These are phyloP conservation scores for Colletotrichum brevisporum DNA, from an alignment of 2,329 filamentous ascomycete genomes.

Conservation along the genomic window DNA sequence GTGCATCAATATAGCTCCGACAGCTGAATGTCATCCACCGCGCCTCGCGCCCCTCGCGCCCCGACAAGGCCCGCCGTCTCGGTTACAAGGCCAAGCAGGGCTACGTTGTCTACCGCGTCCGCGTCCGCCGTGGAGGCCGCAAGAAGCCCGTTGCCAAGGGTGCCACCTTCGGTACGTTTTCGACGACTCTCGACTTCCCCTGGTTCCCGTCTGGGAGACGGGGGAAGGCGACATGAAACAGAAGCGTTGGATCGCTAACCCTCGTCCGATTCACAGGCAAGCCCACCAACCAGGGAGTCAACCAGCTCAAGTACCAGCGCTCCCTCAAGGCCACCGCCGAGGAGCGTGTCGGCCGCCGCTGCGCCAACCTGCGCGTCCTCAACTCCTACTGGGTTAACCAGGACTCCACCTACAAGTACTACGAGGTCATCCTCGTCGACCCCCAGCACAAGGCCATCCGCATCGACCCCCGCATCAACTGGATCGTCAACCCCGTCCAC, in stretches of 20 bases:
- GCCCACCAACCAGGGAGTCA: constrained; percentile 99
- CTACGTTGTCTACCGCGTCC: constrained; percentile 99
- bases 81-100: constrained; percentile 99
- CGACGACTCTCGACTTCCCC: neutral
- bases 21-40: constrained; percentile 99
- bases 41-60: constrained; percentile 96
- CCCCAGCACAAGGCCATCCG: constrained; percentile 99
- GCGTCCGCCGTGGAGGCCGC: constrained; percentile 98
- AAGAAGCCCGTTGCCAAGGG: constrained; percentile 97
- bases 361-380: constrained; percentile 98
- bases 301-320: constrained; percentile 99
- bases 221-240: neutral
- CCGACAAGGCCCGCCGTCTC: constrained; percentile 99
- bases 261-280: constrained; percentile 76
- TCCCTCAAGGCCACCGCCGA: constrained; percentile 98
- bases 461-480: constrained; percentile 99
- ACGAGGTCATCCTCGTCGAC: constrained; percentile 99
- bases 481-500: constrained; percentile 99
- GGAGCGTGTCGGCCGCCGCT: constrained; percentile 99
- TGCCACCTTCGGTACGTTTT: constrained; percentile 92
- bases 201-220: constrained; percentile 7
- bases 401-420: constrained; percentile 99
- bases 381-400: constrained; percentile 99
- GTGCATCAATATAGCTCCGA: constrained; percentile 99
- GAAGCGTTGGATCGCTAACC: constrained; percentile 42